Evolutionary conservation across 306 rosid genomes (phyloP), one percentile per base, ranked within the genome.

Genomic region (Sechiopsis laciniata): DNA sequence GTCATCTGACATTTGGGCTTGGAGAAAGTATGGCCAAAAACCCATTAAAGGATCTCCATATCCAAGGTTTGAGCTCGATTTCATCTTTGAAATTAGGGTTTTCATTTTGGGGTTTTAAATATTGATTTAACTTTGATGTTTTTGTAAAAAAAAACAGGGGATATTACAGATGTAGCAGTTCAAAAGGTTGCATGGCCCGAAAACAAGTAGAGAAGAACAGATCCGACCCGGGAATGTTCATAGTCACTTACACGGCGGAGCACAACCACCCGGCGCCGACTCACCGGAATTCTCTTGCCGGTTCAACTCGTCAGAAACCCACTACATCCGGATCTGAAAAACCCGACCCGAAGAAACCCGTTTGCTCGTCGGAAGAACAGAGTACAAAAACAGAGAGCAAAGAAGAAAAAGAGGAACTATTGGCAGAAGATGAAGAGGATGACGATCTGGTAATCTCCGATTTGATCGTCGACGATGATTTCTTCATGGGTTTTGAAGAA

Each of bases 241-340:
- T 90, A 32, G 97, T 93, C 10, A 93, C 98, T 4, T 93, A 90
- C 80, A 93, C 97, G 48, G 90, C 90, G 15, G 98, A 93, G 80
- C 98, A 93, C 88, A 93, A 90, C 82, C 98, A 93, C 83, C 91
- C 94, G 19, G 96, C 97, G 58, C 98, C 98, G 0, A 90, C 97
- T 51, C 98, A 93, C 74, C 83, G 95, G 69, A 93, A 93, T 83
- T 93, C 98, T 4, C 98, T 93, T 3, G 98, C 98, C 51, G 98
- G 98, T 1, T 93, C 98, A 74, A 88, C 97, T 4, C 87, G 98
- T 7, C 94, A 90, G 81, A 93, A 93, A 83, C 86, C 87, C 42
- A 67, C 60, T 20, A 60, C 37, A 4, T 32, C 37, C 37, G 37
- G 37, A 32, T 32, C 37, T 2, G 37, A 32, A 32, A 32, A 32